phyloP scores from a whole-genome alignment of 257 asterid genomes.

The Solanum arcanum region DNA sequence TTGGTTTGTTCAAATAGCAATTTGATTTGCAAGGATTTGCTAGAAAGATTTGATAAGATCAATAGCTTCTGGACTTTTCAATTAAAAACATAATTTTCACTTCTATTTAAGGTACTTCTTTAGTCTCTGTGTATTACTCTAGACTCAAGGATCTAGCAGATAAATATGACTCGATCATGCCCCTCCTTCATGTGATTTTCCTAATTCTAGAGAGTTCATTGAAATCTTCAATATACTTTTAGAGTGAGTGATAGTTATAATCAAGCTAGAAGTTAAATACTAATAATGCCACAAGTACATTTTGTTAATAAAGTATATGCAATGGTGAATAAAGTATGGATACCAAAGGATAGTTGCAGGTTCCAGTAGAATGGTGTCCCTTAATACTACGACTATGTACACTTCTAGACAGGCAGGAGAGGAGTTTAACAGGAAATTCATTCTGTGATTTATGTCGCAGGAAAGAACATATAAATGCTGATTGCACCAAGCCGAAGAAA shows the following conservation, averaged over 20 bases:
- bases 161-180: not conserved
- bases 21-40: not conserved
- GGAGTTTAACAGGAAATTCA: not conserved
- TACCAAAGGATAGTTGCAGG: not conserved
- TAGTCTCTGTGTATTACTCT: not conserved
- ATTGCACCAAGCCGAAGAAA: not conserved
- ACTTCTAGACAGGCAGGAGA: not conserved
- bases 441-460: not conserved
- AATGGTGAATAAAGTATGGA: not conserved
- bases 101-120: not conserved
- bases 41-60: not conserved
- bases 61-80: not conserved
- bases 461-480: not conserved
- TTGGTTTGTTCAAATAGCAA: not conserved
- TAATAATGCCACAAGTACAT: not conserved
- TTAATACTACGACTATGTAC: not conserved
- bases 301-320: not conserved
- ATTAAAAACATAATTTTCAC: not conserved
- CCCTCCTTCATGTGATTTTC: not conserved
- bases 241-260: not conserved
- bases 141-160: not conserved
- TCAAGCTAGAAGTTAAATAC: not conserved
- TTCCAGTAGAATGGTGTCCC: not conserved
- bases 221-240: too few relatives aligned
- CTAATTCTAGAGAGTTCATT: not conserved